phyloP scores from a whole-genome alignment of 2,329 filamentous ascomycete genomes.

The Daldinia sp. region DNA sequence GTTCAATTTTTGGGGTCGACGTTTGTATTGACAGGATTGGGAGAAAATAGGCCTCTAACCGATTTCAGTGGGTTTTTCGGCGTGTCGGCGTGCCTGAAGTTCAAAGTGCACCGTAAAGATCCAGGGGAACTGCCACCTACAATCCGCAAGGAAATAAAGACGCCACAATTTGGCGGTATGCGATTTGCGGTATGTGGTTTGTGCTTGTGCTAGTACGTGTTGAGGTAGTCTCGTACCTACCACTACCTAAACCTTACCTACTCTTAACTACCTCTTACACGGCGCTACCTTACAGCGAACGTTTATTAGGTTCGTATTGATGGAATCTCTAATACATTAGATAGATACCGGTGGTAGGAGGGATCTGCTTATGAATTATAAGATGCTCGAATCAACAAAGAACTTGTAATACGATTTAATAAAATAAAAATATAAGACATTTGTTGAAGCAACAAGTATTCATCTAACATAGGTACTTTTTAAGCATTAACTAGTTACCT shows the following conservation, averaged over 20 bases:
- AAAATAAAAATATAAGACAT: background rate
- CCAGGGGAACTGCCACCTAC: slow-evolving; percentile 26
- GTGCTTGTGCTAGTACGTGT: background rate
- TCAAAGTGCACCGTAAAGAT: slow-evolving; percentile 28
- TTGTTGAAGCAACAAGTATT: too few relatives aligned
- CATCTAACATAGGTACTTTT: too few relatives aligned
- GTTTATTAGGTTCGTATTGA: background rate
- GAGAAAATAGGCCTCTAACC: slow-evolving; percentile 14
- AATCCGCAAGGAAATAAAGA: slow-evolving; percentile 29
- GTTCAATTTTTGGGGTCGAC: slow-evolving; percentile 25
- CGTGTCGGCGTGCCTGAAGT: slow-evolving; percentile 29
- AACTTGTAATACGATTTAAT: background rate
- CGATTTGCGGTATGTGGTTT: too few relatives aligned
- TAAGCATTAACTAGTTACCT: too few relatives aligned
- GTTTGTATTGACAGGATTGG: slow-evolving; percentile 29
- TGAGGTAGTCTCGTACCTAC: too few relatives aligned
- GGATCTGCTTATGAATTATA: background rate
- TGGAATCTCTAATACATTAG: background rate
- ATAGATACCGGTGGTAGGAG: too few relatives aligned
- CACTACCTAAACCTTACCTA: too few relatives aligned
- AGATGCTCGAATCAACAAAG: background rate
- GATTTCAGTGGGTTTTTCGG: slow-evolving; percentile 31
- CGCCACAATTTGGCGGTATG: slow-evolving; percentile 18
- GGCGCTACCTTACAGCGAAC: background rate
- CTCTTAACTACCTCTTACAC: background rate